Evolutionary conservation across 2,329 filamentous ascomycete genomes (phyloP), one percentile per base, ranked within the genome.

Genomic region (Corynespora cassiicola): DNA sequence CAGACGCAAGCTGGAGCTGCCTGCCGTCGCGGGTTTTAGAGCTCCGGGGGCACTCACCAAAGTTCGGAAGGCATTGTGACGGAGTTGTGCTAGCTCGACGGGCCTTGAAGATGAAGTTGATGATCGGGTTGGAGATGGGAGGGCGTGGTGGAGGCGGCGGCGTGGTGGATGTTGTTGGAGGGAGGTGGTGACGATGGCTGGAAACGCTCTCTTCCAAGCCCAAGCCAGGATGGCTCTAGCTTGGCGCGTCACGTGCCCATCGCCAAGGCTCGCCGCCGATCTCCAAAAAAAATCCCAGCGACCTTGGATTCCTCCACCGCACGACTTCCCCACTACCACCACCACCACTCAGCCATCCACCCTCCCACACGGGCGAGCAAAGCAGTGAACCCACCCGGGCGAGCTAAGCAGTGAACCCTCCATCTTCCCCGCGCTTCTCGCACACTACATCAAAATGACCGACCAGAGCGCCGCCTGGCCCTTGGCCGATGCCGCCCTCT

Each of bases 1-100:
- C 36, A 52, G 52, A 59, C 58, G 55, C 49, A 64, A 61, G 63
- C 50, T 66, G 58, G 58, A 68, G 68, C 68, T 62, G 58, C 49
- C 54, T 54, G 54, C 37, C 47, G 45, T 45, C 44, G 40, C 36
- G 31, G 52, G 50, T 44, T 45, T 39, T 45, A 52, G 55, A 65
- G 59, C 58, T 60, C 51, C 54, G 50, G 45, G 42, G 25, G 47
- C 68, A 83, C 86, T 76, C 81, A 94, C 88, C 88, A 94, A 71
- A 86, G 81, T 78, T 91, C 87, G 65, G 86, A 77, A 71, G 84
- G 74, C 88, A 94, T 92, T 66, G 75, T 86, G 78, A 61, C 56
- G 54, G 61, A 48, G 44, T 31, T 55, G 23, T 53, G 47, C 37
- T 45, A 33, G 32, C 29, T 56, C 42, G 49, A 54, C 36, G 31